A percentile compares a stretch with the other conserved stretches of the same genome.
Conservation (phyloP, 2,329 filamentous ascomycete species). For the Colletotrichum cereale region DNA sequence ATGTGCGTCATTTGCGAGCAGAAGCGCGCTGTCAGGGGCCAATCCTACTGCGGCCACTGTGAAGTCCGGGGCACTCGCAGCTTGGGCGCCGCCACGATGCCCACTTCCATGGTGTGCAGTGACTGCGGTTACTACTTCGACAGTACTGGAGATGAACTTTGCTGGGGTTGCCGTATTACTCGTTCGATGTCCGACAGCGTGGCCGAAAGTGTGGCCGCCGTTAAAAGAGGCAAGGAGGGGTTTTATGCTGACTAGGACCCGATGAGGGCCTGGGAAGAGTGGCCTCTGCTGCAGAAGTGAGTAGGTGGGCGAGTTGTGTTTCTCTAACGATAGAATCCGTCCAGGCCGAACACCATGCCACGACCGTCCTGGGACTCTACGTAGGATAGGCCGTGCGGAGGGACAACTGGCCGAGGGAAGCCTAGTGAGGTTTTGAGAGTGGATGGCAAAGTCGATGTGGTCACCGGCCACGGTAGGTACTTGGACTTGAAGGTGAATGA, state of each 20-base stretch:
- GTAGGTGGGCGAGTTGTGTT: not conserved
- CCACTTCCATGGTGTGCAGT: not conserved
- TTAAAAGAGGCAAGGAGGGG: not conserved
- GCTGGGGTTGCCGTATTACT: not conserved
- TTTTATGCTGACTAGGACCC: too few species aligned
- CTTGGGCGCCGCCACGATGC: not conserved
- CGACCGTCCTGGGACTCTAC: not conserved
- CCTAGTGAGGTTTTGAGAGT: too few species aligned
- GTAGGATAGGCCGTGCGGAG: not conserved
- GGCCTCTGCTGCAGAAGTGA: not conserved
- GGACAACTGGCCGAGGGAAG: not conserved
- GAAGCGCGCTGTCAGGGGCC: not conserved
- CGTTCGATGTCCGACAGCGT: too few species aligned
- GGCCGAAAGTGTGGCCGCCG: not conserved
- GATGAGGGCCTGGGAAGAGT: too few species aligned
- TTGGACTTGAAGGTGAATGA: not conserved
- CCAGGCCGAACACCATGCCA: not conserved
- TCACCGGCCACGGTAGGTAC: not conserved
- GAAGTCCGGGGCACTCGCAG: not conserved
- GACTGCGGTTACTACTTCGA: not conserved
- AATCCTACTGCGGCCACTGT: not conserved
- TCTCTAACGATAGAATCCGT: not conserved
- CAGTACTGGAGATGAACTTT: not conserved
- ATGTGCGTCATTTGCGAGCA: slow-evolving; percentile 24
- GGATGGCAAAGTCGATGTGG: not conserved